phyloP scores from a whole-genome alignment of 768 basidiomycete species.

The Hygrophorus russula region DNA sequence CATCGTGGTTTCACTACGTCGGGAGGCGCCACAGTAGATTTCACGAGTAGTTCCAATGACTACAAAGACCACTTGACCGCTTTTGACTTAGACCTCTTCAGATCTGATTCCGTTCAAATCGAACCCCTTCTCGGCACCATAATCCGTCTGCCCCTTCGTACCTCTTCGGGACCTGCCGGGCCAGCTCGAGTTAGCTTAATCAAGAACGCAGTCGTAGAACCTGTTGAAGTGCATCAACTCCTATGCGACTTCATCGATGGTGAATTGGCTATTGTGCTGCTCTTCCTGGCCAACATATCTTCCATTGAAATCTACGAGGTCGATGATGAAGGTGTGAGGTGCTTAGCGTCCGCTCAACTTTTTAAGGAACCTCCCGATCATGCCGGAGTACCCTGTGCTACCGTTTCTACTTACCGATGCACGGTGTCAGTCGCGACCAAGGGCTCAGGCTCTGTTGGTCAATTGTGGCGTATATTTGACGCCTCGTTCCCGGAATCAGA shows the following conservation, averaged over 20 bases:
- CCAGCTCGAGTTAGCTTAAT: constrained; percentile 17
- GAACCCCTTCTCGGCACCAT: constrained; percentile 26
- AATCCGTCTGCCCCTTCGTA: constrained; percentile 36
- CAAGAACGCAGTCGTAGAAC: constrained; percentile 20
- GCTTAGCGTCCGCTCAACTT: neutral
- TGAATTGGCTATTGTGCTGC: constrained; percentile 27
- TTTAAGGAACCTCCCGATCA: constrained; percentile 6
- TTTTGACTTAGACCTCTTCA: constrained; percentile 16
- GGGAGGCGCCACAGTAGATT: constrained; percentile 20
- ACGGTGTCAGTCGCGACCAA: constrained; percentile 10
- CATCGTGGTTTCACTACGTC: constrained; percentile 17
- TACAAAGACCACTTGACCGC: constrained; percentile 21
- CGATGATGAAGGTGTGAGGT: constrained; percentile 5
- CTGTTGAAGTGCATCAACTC: constrained; percentile 24
- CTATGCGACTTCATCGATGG: constrained; percentile 28
- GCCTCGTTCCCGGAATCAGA: constrained; percentile 16
- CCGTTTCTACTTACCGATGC: constrained; percentile 6
- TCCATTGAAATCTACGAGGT: constrained; percentile 31
- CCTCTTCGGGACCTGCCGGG: neutral
- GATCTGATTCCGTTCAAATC: constrained; percentile 9
- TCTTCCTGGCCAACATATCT: constrained; percentile 30
- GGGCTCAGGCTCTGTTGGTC: constrained; percentile 4
- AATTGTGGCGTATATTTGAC: constrained; percentile 20
- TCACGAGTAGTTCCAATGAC: constrained; percentile 12
- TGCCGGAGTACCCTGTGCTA: neutral